A percentile compares a stretch with the other conserved stretches of the same genome.
Conservation (phyloP, 805 yeast species). For the Debaryomyces castellii region DNA sequence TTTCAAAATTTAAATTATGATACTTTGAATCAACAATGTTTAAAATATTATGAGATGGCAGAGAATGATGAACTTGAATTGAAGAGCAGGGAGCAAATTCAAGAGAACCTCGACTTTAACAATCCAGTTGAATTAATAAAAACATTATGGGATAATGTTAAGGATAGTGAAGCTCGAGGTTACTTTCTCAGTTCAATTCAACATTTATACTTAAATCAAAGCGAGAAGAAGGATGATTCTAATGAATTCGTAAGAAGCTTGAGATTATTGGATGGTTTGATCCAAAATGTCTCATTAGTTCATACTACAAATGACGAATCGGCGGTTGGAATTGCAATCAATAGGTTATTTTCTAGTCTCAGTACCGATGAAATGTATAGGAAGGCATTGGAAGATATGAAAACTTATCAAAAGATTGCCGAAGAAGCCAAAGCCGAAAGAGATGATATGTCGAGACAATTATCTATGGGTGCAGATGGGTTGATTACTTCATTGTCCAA, state of each 20-base stretch:
- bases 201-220: constrained; percentile 57
- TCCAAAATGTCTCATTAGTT: constrained; percentile 60
- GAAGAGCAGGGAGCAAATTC: constrained; percentile 29
- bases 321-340: constrained; percentile 72
- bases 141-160: constrained; percentile 57
- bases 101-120: constrained; percentile 54
- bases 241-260: constrained; percentile 52
- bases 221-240: constrained; percentile 47
- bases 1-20: constrained; percentile 56
- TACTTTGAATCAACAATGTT: constrained; percentile 63
- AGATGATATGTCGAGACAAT: constrained; percentile 61
- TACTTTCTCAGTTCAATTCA: constrained; percentile 63
- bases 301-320: constrained; percentile 46
- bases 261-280: constrained; percentile 62
- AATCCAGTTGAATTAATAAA: constrained; percentile 70
- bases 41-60: constrained; percentile 55
- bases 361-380: constrained; percentile 85
- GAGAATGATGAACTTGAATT: constrained; percentile 55
- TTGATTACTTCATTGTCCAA: constrained; percentile 57
- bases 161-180: constrained; percentile 58
- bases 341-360: constrained; percentile 65
- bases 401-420: constrained; percentile 49
- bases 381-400: constrained; percentile 59
- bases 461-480: constrained; percentile 77
- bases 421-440: constrained; percentile 60